Evolutionary conservation across 139 green algal genomes (phyloP), one percentile per base, ranked within the genome.

Genomic region (Ulvella scutata): DNA sequence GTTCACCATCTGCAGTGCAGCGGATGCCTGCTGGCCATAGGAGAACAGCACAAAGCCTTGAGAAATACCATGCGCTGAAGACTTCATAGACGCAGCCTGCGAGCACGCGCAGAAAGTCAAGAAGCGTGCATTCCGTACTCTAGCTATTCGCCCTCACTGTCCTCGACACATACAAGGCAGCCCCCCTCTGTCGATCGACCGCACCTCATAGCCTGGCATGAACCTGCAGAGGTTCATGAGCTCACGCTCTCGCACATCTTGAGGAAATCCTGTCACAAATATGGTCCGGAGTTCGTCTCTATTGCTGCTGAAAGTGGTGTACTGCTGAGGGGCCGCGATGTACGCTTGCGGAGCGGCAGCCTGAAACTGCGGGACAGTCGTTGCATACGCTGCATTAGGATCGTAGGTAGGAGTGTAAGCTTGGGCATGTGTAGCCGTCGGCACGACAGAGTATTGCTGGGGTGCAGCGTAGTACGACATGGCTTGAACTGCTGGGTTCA

Each of bases 211-310:
- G 31, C 90, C 92, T 7, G 90, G 89, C 67, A 97, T 78, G 78
- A 96, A 97, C 4, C 91, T 84, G 37, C 97, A 80, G 72, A 97
- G 75, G 76, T 97, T 97, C 74, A 94, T 95, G n/a, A 97, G 85
- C 82, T 97, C 92, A 2, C 92, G 79, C 81, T 97, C 92, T 78
- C 90, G 94, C 3, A 96, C 82, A 38, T 97, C 91, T 0, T 72
- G 36, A 0, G 92, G 92, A 73, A 97, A 97, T 7, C 92, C 92
- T 0, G 89, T 88, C 21, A 97, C 80, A 67, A 95, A 96, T 28
- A 97, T 80, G 2, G 92, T 97, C 6, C 91, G 84, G 23, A 97
- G 75, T 73, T 96, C 89, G 20, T 93, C 87, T 31, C 82, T 75
- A 59, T 81, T 40, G 21, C 23, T 31, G 33, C 38, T 61, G 73